Conservation (phyloP, 192 early-diverging fungal genomes). For the Lunasporangiospora selenospora region DNA sequence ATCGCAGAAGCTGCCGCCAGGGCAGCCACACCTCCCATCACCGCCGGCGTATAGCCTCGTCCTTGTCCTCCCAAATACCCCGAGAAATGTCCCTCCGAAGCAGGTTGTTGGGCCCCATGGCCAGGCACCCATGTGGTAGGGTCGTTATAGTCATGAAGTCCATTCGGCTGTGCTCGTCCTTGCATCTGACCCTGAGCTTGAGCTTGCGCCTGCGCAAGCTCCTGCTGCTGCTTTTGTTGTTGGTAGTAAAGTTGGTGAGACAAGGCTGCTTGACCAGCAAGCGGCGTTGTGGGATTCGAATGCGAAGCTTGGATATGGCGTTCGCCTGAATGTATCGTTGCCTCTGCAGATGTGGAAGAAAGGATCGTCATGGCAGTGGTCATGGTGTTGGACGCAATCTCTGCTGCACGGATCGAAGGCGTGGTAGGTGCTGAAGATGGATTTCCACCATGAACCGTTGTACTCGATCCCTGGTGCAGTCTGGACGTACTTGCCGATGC, state of each 20-base stretch:
- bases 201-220: slow-evolving; percentile 15
- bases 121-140: slow-evolving; percentile 34
- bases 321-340: neutral
- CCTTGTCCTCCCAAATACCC: slow-evolving; percentile 33
- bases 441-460: neutral
- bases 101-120: neutral
- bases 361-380: neutral
- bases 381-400: neutral
- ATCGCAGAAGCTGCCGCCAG: slow-evolving; percentile 34
- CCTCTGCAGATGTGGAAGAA: neutral
- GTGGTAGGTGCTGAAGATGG: slow-evolving; percentile 22
- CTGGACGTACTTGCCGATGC: too few relatives aligned
- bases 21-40: slow-evolving; percentile 30
- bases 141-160: slow-evolving; percentile 42
- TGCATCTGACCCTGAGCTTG: neutral
- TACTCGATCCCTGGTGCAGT: neutral
- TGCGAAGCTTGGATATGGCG: slow-evolving; percentile 18
- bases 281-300: slow-evolving; percentile 28
- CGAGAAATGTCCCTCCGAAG: slow-evolving; percentile 10
- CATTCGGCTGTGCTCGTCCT: neutral
- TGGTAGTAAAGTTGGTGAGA: slow-evolving; percentile 17
- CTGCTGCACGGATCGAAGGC: neutral
- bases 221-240: slow-evolving; percentile 21
- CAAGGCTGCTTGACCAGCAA: slow-evolving; percentile 1
- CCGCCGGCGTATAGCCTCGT: slow-evolving; percentile 34